A percentile compares a stretch with the other conserved stretches of the same genome.
phyloP scores from a whole-genome alignment of 2,329 filamentous ascomycete species.

The Alternaria infectoria region DNA sequence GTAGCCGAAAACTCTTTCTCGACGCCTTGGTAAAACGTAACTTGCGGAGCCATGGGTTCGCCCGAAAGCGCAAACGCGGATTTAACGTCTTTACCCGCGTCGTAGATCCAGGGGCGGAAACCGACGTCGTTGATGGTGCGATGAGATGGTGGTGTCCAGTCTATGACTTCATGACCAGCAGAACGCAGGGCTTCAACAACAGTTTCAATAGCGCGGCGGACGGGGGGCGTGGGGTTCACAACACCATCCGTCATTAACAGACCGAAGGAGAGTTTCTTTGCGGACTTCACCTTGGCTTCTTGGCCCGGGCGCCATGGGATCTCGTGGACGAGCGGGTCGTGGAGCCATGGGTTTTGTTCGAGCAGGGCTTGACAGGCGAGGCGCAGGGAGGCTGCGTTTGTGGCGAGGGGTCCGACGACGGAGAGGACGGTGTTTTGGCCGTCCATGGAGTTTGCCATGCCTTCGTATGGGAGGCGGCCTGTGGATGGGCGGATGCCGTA shows the following conservation, averaged over 20 bases:
- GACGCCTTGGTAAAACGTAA: slow-evolving; percentile 23
- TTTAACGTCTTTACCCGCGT: slow-evolving; percentile 40
- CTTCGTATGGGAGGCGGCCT: slow-evolving; percentile 56
- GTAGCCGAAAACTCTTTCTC: slow-evolving; percentile 29
- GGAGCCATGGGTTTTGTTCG: slow-evolving; percentile 66
- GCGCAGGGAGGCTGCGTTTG: slow-evolving; percentile 60
- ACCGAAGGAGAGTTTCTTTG: slow-evolving; percentile 37
- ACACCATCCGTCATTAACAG: slow-evolving; percentile 43
- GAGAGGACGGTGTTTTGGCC: slow-evolving; percentile 69
- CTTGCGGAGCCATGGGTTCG: slow-evolving; percentile 39
- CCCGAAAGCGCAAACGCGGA: slow-evolving; percentile 41
- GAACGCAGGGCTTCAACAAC: slow-evolving; percentile 30
- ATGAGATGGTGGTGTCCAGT: slow-evolving; percentile 38
- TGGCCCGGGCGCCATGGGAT: slow-evolving; percentile 67
- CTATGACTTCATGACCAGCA: slow-evolving; percentile 38
- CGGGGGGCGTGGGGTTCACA: slow-evolving; percentile 44
- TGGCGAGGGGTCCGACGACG: slow-evolving; percentile 68
- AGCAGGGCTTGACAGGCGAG: slow-evolving; percentile 65
- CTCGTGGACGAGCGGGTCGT: slow-evolving; percentile 69
- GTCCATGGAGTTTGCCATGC: slow-evolving; percentile 65
- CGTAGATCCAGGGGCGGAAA: slow-evolving; percentile 38
- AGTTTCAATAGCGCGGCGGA: slow-evolving; percentile 42
- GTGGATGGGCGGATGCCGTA: slow-evolving; percentile 61
- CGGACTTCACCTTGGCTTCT: slow-evolving; percentile 29
- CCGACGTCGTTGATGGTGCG: slow-evolving; percentile 25